A percentile compares a stretch with the other conserved stretches of the same genome.
Conservation (phyloP, 441 rosid genomes). For the Mallotus japonicus region DNA sequence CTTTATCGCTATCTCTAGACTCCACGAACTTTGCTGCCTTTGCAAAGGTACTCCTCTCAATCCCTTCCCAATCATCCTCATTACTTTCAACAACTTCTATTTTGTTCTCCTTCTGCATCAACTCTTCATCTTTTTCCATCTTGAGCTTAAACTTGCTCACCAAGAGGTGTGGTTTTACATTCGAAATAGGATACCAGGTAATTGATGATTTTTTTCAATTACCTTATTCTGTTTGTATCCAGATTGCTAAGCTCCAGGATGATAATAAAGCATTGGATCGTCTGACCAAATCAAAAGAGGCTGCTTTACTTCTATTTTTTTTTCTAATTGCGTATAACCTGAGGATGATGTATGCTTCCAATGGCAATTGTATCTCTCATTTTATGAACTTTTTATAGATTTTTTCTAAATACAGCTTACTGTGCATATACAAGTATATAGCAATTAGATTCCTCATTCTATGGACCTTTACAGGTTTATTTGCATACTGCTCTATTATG, state of each 20-base stretch:
- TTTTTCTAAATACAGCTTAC: constrained; percentile 8
- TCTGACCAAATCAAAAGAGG: constrained; percentile 92
- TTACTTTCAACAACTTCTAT: constrained; percentile 36
- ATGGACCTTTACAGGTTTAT: constrained; percentile 58
- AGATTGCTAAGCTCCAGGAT: constrained; percentile 98
- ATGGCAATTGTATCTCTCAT: not conserved
- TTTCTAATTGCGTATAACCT: no score
- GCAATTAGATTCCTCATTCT: constrained; percentile 10
- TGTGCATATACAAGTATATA: not conserved
- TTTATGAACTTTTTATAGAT: constrained; percentile 1
- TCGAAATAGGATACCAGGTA: constrained; percentile 1
- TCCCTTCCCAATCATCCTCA: constrained; percentile 84
- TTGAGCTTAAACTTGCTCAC: constrained; percentile 61
- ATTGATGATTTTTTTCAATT: constrained; percentile 8
- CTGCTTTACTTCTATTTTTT: constrained; percentile 86
- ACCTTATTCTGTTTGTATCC: constrained; percentile 21
- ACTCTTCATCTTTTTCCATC: constrained; percentile 18
- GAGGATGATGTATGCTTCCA: constrained; percentile 77
- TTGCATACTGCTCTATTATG: constrained; percentile 81
- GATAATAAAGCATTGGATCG: constrained; percentile 98
- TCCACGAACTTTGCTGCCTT: constrained; percentile 45
- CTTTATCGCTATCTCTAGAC: constrained; percentile 31
- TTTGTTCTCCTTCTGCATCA: constrained; percentile 14
- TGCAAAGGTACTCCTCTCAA: constrained; percentile 69
- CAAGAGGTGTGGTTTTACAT: constrained; percentile 65